phyloP scores from a whole-genome alignment of 768 basidiomycete species.

The Cyclocybe aegerita region DNA sequence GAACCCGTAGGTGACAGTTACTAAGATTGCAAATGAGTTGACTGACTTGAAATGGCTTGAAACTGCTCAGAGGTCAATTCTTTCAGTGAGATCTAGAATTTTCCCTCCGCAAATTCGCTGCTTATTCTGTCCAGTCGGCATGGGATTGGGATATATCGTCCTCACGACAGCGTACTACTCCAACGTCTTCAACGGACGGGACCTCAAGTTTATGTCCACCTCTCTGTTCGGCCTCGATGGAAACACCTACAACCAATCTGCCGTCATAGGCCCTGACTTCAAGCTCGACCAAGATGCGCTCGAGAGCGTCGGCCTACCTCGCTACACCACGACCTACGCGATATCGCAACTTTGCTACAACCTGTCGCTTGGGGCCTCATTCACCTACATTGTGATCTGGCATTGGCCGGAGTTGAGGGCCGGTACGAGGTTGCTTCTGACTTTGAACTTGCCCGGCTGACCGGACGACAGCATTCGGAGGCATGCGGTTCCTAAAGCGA shows the following conservation, averaged over 20 bases:
- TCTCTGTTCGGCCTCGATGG: conserved; percentile 53
- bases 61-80: conserved; percentile 16
- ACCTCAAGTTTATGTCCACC: conserved; percentile 39
- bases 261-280: conserved; percentile 51
- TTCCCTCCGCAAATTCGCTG: no score
- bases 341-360: conserved; percentile 51
- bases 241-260: conserved; percentile 48
- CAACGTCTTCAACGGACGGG: conserved; percentile 29
- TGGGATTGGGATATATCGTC: conserved; percentile 48
- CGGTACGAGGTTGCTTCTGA: conserved; percentile 21
- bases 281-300: conserved; percentile 52
- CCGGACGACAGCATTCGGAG: conserved; percentile 35
- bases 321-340: conserved; percentile 48
- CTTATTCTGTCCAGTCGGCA: conserved; percentile 34
- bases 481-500: conserved; percentile 35
- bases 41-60: not conserved
- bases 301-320: conserved; percentile 43
- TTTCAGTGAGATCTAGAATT: conserved; percentile 8
- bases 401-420: conserved; percentile 48
- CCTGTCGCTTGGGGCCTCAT: conserved; percentile 46
- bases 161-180: conserved; percentile 57
- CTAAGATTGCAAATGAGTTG: not conserved
- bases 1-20: conserved; percentile 40
- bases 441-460: not conserved
- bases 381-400: conserved; percentile 51